phyloP scores from a whole-genome alignment of 805 yeast species.

The Novakomyces olei region DNA sequence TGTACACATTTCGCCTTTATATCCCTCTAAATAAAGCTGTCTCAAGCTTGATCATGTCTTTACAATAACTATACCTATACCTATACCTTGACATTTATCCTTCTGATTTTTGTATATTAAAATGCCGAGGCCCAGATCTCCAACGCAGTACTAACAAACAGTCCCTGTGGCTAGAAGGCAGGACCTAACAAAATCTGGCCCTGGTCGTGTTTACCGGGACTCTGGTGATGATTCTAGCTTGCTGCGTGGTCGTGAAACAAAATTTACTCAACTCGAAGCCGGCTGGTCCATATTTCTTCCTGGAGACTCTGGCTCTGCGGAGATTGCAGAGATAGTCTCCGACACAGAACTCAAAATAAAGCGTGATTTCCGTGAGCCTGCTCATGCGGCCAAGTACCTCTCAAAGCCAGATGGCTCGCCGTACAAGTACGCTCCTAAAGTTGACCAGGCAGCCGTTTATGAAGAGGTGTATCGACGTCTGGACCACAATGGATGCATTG shows the following conservation, averaged over 20 bases:
- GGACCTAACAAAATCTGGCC: constrained; percentile 45
- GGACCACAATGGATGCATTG: constrained; percentile 57
- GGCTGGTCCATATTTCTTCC: constrained; percentile 62
- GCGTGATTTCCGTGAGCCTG: constrained; percentile 46
- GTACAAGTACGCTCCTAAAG: constrained; percentile 55
- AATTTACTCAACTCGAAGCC: constrained; percentile 33
- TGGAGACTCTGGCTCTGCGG: constrained; percentile 52
- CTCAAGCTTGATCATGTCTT: no score
- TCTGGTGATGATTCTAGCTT: constrained; percentile 28
- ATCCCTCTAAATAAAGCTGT: no score
- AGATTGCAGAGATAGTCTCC: constrained; percentile 39
- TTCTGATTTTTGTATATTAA: no score
- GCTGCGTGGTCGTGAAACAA: constrained; percentile 44
- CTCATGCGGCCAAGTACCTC: constrained; percentile 25
- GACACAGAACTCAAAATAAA: constrained; percentile 49
- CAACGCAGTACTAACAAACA: constrained; percentile 53
- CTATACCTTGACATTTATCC: no score
- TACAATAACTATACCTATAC: no score
- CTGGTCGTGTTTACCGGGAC: constrained; percentile 41
- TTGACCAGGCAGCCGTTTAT: constrained; percentile 71
- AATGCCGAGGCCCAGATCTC: constrained; percentile 43
- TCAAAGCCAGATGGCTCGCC: constrained; percentile 23
- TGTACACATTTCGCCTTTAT: no score
- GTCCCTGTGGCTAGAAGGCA: constrained; percentile 89
- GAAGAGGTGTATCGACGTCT: constrained; percentile 67